Evolutionary conservation across 208 protist genomes (phyloP).

Genomic region (Acanthamoeba sp.): DNA sequence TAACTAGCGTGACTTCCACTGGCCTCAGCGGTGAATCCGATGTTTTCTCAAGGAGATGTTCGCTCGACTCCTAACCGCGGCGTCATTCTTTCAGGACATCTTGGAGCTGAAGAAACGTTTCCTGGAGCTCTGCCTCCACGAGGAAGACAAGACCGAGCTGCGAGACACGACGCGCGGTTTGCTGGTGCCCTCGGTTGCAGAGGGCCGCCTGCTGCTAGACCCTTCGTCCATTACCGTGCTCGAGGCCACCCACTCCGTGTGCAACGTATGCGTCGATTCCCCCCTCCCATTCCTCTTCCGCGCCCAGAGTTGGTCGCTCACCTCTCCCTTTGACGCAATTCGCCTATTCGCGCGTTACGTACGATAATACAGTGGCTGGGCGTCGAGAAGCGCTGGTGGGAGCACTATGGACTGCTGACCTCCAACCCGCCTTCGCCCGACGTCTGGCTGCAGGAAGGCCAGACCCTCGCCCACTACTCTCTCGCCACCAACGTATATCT

Average conservation of each 20-base stretch:
- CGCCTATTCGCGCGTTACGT: neutral
- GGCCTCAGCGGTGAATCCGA: no score
- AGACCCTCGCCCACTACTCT: conserved; percentile 14
- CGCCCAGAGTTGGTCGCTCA: no score
- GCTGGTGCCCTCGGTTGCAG: conserved; percentile 11
- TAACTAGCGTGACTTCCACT: no score
- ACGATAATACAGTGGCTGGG: conserved; percentile 43
- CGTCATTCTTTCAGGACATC: conserved; percentile 17
- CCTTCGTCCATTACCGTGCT: conserved; percentile 28
- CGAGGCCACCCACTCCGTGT: conserved; percentile 1
- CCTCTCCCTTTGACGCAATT: no score
- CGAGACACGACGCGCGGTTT: neutral
- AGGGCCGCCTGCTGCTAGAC: conserved; percentile 19
- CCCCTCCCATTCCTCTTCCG: no score
- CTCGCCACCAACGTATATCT: conserved; percentile 1
- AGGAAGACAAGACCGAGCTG: neutral
- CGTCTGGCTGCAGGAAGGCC: conserved; percentile 35
- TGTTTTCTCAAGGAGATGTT: no score
- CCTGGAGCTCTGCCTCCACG: neutral
- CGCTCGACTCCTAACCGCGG: neutral
- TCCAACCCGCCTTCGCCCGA: neutral
- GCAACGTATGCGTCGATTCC: conserved; percentile 7
- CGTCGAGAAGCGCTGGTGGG: conserved; percentile 20
- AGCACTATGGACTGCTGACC: neutral
- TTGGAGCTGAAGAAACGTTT: conserved; percentile 38